phyloP scores from a whole-genome alignment of 345 rosid genomes.

The Acer yangbiense region DNA sequence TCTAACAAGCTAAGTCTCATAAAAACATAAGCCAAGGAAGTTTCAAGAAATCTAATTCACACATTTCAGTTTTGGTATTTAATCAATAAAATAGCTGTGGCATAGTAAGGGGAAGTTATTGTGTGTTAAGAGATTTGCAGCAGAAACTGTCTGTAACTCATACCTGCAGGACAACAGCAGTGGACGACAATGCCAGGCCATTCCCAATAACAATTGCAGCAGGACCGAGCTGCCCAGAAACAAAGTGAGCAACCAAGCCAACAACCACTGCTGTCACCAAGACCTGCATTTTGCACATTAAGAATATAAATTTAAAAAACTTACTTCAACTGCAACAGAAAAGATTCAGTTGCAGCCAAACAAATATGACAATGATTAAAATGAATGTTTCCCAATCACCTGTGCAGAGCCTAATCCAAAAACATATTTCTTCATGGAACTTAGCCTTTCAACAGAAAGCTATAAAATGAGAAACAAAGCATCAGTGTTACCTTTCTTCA shows the following conservation, averaged over 20 bases:
- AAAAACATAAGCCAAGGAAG: neutral
- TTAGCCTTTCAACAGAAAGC: slow-evolving; percentile 99
- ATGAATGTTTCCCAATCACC: slow-evolving; percentile 46
- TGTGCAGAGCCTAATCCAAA: slow-evolving; percentile 97
- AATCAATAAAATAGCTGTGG: too few relatives aligned
- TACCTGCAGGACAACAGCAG: slow-evolving; percentile 98
- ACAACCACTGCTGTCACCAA: slow-evolving; percentile 85
- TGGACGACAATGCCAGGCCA: slow-evolving; percentile 95
- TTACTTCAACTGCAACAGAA: slow-evolving; percentile 1
- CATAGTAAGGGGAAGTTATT: neutral
- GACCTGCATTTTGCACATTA: slow-evolving; percentile 58
- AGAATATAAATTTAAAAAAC: slow-evolving; percentile 7
- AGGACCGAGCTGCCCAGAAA: slow-evolving; percentile 83
- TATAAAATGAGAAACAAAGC: slow-evolving; percentile 44
- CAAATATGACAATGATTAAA: slow-evolving; percentile 1
- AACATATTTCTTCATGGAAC: slow-evolving; percentile 99
- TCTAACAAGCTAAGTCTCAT: neutral
- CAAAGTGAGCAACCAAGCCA: slow-evolving; percentile 81
- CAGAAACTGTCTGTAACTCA: slow-evolving; percentile 17
- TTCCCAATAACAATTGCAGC: slow-evolving; percentile 97
- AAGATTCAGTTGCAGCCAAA: slow-evolving; percentile 9
- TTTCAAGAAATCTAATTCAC: neutral
- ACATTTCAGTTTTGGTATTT: slow-evolving; percentile 15
- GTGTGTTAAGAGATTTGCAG: slow-evolving; percentile 14
- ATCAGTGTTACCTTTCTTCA: slow-evolving; percentile 26